A percentile compares a stretch with the other conserved stretches of the same genome.
phyloP scores from a whole-genome alignment of 805 yeast species.

The Saturnispora silvae region DNA sequence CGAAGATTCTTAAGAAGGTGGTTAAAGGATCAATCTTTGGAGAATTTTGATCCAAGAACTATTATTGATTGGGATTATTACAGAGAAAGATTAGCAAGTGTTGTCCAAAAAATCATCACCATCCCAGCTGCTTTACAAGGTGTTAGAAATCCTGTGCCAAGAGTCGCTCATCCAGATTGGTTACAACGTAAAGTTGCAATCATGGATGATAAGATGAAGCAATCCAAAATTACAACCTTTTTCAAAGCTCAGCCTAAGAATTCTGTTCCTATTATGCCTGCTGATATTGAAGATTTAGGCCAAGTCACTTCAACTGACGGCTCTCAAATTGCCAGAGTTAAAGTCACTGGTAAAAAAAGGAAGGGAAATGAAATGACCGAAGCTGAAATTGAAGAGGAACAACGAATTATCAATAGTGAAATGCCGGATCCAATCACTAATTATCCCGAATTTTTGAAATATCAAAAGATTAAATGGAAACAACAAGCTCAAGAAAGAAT shows the following conservation, averaged over 20 bases:
- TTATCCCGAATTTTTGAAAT: constrained; percentile 55
- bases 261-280: constrained; percentile 25
- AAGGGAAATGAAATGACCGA: constrained; percentile 21
- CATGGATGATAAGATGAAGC: constrained; percentile 61
- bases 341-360: constrained; percentile 33
- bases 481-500: constrained; percentile 61
- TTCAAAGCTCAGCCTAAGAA: constrained; percentile 36
- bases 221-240: constrained; percentile 50
- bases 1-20: constrained; percentile 71
- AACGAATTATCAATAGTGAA: constrained; percentile 36
- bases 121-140: constrained; percentile 96
- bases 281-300: constrained; percentile 71
- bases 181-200: constrained; percentile 50
- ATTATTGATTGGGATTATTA: constrained; percentile 93
- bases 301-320: constrained; percentile 20
- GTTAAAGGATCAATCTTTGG: constrained; percentile 70
- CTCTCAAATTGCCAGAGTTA: constrained; percentile 34
- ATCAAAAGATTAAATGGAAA: constrained; percentile 84
- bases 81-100: constrained; percentile 81
- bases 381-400: constrained; percentile 36
- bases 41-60: constrained; percentile 75
- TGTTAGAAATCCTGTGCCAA: constrained; percentile 83
- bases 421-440: constrained; percentile 63
- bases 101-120: constrained; percentile 86
- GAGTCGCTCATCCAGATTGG: constrained; percentile 95